Evolutionary conservation across 441 rosid species (phyloP).

Genomic region (Bruguiera hainesii): DNA sequence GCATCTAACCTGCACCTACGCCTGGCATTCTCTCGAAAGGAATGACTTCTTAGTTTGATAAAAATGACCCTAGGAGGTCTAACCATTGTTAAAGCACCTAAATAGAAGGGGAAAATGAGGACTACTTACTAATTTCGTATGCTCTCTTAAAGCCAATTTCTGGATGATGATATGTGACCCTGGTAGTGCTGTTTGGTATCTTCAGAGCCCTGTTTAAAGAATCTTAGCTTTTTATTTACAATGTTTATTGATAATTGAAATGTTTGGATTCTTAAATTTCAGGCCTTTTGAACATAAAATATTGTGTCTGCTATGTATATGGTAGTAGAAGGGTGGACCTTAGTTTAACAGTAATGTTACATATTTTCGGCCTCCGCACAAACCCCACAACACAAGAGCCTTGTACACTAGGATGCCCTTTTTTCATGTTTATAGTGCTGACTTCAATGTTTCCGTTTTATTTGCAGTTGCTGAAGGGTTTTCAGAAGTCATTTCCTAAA

Average conservation of each 20-base stretch:
- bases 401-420: no score
- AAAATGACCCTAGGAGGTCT: neutral
- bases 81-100: neutral
- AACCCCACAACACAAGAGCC: no score
- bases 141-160: neutral
- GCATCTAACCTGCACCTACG: neutral
- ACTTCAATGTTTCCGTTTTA: slow-evolving; percentile 20
- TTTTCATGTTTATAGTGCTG: neutral
- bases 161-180: slow-evolving; percentile 2
- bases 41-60: neutral
- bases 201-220: neutral
- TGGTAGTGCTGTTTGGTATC: neutral
- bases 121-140: neutral
- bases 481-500: slow-evolving; percentile 71
- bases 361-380: no score
- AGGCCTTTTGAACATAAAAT: no score
- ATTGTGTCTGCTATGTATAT: no score
- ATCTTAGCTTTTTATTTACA: neutral
- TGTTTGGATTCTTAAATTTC: neutral
- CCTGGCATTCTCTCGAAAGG: neutral
- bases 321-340: no score
- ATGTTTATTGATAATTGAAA: neutral
- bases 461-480: slow-evolving; percentile 78
- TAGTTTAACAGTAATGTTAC: no score
- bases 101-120: neutral